Evolutionary conservation across 148 eudicot species (phyloP).

Genomic region (Nepenthes gracilis): DNA sequence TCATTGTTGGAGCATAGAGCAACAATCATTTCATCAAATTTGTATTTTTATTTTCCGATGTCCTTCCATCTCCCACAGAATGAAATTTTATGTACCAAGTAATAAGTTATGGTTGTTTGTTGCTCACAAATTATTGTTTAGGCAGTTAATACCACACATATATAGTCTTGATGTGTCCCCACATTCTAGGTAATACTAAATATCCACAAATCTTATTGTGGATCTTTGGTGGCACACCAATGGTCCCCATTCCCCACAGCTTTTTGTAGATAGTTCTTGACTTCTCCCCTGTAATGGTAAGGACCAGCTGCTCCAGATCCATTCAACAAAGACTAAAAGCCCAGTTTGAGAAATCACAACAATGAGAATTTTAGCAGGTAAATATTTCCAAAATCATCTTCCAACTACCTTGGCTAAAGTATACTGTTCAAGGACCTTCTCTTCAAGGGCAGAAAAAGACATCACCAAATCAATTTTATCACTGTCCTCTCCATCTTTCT

Average conservation of each 20-base stretch:
- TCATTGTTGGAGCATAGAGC: too few species aligned
- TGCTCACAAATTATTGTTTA: too few species aligned
- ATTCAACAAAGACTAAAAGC: background rate
- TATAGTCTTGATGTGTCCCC: too few species aligned
- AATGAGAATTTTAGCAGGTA: background rate
- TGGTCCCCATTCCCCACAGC: too few species aligned
- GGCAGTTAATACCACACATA: too few species aligned
- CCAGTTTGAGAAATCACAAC: background rate
- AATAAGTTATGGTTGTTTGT: too few species aligned
- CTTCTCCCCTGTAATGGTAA: background rate
- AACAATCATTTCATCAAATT: too few species aligned
- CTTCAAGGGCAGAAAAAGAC: conserved; percentile 85
- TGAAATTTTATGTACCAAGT: background rate
- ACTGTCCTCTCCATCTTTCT: conserved; percentile 62
- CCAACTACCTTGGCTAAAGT: conserved; percentile 73
- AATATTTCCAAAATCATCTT: background rate
- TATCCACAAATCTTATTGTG: too few species aligned
- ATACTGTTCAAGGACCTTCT: conserved; percentile 80
- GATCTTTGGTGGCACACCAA: too few species aligned
- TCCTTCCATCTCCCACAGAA: background rate
- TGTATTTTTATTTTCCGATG: too few species aligned
- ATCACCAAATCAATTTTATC: conserved; percentile 67
- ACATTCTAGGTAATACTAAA: too few species aligned
- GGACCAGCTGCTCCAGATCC: background rate
- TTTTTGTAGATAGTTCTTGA: background rate